phyloP scores from a whole-genome alignment of 106 monocot genomes.

The Platanthera guangdongensis region DNA sequence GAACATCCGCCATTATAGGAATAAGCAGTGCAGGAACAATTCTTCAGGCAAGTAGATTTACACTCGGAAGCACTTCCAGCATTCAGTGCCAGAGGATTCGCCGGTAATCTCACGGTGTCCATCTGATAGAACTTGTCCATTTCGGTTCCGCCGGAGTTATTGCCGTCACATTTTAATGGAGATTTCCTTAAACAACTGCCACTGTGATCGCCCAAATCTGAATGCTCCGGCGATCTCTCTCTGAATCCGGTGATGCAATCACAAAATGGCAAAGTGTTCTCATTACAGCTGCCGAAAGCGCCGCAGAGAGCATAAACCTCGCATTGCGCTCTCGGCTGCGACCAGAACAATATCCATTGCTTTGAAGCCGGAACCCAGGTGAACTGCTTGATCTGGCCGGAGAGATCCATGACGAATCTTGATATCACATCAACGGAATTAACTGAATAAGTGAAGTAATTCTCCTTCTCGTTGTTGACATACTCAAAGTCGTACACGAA shows the following conservation, averaged over 20 bases:
- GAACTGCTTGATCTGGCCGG: conserved; percentile 26
- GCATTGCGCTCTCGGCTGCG: conserved; percentile 29
- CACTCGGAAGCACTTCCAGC: conserved; percentile 1
- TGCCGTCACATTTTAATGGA: neutral
- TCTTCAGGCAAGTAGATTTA: neutral
- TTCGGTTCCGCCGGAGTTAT: neutral
- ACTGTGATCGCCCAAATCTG: conserved; percentile 8
- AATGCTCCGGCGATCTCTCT: conserved; percentile 12
- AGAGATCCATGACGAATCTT: conserved; percentile 16
- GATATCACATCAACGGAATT: conserved; percentile 1
- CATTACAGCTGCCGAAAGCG: conserved; percentile 24
- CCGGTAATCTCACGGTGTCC: conserved; percentile 10
- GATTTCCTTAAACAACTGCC: conserved; percentile 18
- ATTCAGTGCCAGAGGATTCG: neutral
- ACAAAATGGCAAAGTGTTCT: conserved; percentile 16
- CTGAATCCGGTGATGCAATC: conserved; percentile 33
- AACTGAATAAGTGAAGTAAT: conserved; percentile 37
- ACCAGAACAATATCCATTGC: conserved; percentile 29
- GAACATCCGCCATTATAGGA: conserved; percentile 12
- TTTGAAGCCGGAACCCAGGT: conserved; percentile 12
- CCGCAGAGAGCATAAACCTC: conserved; percentile 35
- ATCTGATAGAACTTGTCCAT: conserved; percentile 15
- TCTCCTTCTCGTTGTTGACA: conserved; percentile 11
- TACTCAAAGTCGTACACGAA: conserved; percentile 9
- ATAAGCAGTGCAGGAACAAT: conserved; percentile 31